Base-by-base conservation (phyloP, 2,329 filamentous ascomycete genomes). In the Claviceps africana region DNA sequence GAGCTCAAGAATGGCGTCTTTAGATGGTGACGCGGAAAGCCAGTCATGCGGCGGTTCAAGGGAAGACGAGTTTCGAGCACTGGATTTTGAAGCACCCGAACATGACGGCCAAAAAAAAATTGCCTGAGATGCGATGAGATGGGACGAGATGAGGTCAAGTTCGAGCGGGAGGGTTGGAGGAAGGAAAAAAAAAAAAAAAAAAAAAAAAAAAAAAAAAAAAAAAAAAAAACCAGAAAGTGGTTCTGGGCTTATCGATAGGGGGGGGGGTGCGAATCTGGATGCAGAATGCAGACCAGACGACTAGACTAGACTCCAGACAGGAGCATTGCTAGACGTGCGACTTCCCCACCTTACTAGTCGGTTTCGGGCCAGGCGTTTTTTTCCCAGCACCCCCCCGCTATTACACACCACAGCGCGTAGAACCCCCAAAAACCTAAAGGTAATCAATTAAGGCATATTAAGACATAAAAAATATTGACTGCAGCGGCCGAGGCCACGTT, bases 71-170 rank as follows among this genome's bases (percentile, higher is more conserved):
- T 15, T n/a, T 44, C 25, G 13, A 52, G 17, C 30, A 19, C n/a
- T 22, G n/a, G 37, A 19, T 15, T 42, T 31, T 43, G 47, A 43
- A 30, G 19, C 35, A n/a, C 19, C 19, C 33, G 25, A 39, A 31
- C 4, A 22, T 48, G 43, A 46, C 28, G 43, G 21, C 35, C 37
- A 13, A 46, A 48, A 54, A 25, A 53, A n/a, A n/a, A n/a, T n/a
- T n/a, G n/a, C n/a, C n/a, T n/a, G n/a, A n/a, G n/a, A 25, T 52
- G 45, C 49, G 48, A 50, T n/a, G 44, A 56, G 47, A 48, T 48
- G 53, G 56, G 55, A 55, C 54, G 56, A 57, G 54, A 54, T 51
- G 53, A 54, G 48, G 50, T 25, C 25, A 55, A 55, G 56, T 52
- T 55, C 51, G 40, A n/a, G 35, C n/a, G 3, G 15, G 15, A 37